Percentiles rank a stretch among this genome's conserved stretches.
Evolutionary conservation across 139 green algal genomes (phyloP).

Genomic region (Closterium sp.): DNA sequence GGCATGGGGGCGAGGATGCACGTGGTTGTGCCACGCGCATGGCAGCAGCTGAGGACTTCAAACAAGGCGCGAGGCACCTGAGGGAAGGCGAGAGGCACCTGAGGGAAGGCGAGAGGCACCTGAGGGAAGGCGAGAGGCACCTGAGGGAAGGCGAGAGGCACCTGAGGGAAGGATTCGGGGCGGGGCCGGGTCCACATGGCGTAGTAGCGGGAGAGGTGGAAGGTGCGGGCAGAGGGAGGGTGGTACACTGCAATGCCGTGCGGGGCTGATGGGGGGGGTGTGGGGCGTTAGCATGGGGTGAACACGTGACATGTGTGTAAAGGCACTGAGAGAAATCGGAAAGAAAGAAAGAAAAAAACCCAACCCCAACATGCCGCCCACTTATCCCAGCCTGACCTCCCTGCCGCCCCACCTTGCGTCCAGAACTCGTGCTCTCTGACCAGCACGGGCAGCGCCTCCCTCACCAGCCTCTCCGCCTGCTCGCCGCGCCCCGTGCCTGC

Average conservation of each 20-base stretch:
- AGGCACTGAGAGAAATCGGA: background rate
- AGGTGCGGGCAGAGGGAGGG: background rate
- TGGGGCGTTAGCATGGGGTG: too few relatives aligned
- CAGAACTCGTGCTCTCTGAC: constrained; percentile 75
- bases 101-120: background rate
- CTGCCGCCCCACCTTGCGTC: constrained; percentile 54
- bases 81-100: background rate
- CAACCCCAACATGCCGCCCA: too few relatives aligned
- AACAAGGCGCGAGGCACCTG: background rate
- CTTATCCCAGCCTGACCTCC: background rate
- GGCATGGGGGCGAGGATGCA: background rate
- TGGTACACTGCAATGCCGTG: background rate
- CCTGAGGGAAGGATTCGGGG: constrained; percentile 83
- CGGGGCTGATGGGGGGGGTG: background rate
- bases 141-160: background rate
- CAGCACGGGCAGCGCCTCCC: constrained; percentile 65
- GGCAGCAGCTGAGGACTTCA: background rate
- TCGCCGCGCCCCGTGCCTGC: background rate
- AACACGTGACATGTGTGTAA: background rate
- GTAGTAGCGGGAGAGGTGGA: constrained; percentile 68
- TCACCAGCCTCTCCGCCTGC: constrained; percentile 53
- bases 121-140: background rate
- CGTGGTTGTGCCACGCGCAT: background rate
- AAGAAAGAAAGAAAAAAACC: background rate
- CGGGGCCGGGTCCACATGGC: constrained; percentile 70